A percentile compares a stretch with the other conserved stretches of the same genome.
phyloP scores from a whole-genome alignment of 202 grass and related monocot species.

The Tripidium arundinaceum region DNA sequence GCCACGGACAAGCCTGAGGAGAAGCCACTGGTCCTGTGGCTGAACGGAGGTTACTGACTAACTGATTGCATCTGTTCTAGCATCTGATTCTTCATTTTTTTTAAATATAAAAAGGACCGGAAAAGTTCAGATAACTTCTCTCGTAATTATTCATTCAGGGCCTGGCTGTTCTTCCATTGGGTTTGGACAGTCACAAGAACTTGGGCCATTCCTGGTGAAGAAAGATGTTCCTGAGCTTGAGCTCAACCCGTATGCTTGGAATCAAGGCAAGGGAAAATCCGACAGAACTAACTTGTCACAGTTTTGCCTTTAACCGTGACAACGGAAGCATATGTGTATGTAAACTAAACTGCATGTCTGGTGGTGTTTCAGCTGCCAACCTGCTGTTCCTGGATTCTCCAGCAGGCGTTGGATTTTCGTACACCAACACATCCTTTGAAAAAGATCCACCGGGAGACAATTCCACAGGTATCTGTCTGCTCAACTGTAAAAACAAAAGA shows the following conservation, averaged over 20 bases:
- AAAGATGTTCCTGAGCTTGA: conserved; percentile 49
- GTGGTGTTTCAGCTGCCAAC: conserved; percentile 41
- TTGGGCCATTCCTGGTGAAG: conserved; percentile 49
- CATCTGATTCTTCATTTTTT: neutral
- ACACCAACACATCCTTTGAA: conserved; percentile 50
- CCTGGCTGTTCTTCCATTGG: conserved; percentile 56
- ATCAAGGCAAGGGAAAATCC: conserved; percentile 25
- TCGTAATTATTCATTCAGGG: conserved; percentile 9
- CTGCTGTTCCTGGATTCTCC: conserved; percentile 55
- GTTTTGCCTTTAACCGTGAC: neutral
- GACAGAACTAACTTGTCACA: neutral
- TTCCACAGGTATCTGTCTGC: conserved; percentile 26
- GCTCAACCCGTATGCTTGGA: conserved; percentile 49
- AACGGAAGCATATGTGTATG: neutral
- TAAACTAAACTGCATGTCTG: neutral
- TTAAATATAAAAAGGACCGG: too few species aligned
- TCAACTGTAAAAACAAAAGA: neutral
- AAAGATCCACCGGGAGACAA: conserved; percentile 42
- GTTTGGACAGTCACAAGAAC: conserved; percentile 49
- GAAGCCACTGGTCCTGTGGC: conserved; percentile 47
- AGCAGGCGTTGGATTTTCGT: conserved; percentile 56
- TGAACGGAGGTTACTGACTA: conserved; percentile 43
- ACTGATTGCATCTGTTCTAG: neutral
- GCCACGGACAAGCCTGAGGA: conserved; percentile 26
- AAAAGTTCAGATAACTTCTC: neutral